Percentiles rank a stretch among this genome's conserved stretches.
phyloP scores from a whole-genome alignment of 805 yeast genomes.

The Pichia nakasei region DNA sequence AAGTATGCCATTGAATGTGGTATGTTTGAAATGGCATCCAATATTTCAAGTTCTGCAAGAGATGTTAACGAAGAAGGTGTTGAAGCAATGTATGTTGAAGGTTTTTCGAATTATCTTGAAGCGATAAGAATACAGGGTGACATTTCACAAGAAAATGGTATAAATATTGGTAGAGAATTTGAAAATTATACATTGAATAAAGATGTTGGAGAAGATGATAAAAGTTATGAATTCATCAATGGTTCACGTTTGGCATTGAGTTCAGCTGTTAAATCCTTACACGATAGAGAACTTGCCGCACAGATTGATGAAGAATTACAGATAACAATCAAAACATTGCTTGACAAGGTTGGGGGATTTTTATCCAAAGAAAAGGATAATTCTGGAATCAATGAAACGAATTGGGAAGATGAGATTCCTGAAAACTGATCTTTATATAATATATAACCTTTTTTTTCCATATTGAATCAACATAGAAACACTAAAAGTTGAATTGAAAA shows the following conservation, averaged over 20 bases:
- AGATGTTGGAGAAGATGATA: conserved; percentile 19
- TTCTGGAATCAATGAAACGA: conserved; percentile 31
- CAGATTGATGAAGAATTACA: conserved; percentile 49
- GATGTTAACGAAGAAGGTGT: conserved; percentile 79
- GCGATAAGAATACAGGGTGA: conserved; percentile 29
- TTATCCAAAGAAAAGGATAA: conserved; percentile 27
- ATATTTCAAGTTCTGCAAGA: conserved; percentile 56
- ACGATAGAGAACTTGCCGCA: conserved; percentile 30
- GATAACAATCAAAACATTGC: conserved; percentile 42
- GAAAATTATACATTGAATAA: conserved; percentile 28
- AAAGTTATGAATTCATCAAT: conserved; percentile 22
- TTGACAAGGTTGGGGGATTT: conserved; percentile 53
- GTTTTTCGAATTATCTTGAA: conserved; percentile 55
- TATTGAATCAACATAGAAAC: neutral
- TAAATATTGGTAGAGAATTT: conserved; percentile 30
- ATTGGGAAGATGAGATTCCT: conserved; percentile 45
- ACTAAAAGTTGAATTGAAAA: too few relatives aligned
- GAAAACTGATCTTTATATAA: neutral
- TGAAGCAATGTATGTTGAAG: conserved; percentile 78
- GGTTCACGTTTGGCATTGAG: conserved; percentile 34
- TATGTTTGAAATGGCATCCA: conserved; percentile 53
- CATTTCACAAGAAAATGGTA: conserved; percentile 11
- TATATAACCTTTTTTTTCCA: neutral
- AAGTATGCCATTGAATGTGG: conserved; percentile 75
- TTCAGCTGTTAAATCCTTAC: conserved; percentile 26